Conservation (phyloP, 1,284 basidiomycete genomes). For the Sporisorium reilianum region DNA sequence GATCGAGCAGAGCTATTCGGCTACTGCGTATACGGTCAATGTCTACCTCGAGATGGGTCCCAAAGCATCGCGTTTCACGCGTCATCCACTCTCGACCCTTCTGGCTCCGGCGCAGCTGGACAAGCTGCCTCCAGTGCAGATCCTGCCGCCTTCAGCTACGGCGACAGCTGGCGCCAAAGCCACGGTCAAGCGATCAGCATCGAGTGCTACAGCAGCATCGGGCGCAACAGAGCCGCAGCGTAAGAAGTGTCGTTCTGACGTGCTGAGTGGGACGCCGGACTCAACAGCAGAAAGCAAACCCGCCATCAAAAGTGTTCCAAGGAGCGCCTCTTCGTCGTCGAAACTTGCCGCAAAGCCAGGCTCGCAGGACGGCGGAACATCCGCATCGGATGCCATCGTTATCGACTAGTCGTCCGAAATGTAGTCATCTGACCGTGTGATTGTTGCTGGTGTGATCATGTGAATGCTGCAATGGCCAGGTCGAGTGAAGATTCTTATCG, state of each 20-base stretch:
- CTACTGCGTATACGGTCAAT: conserved; percentile 66
- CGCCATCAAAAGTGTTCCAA: background rate
- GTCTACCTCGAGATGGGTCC: conserved; percentile 50
- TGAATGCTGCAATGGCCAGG: too few species aligned
- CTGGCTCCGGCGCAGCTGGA: conserved; percentile 3
- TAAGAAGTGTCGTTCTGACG: conserved; percentile 11
- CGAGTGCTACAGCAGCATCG: background rate
- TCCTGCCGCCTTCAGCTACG: conserved; percentile 25
- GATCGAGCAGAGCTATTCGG: conserved; percentile 53
- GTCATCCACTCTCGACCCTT: conserved; percentile 23
- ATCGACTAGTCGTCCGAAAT: conserved; percentile 14
- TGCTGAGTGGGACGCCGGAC: background rate
- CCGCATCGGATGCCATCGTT: conserved; percentile 19
- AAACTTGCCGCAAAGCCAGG: background rate
- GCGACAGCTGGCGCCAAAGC: conserved; percentile 2
- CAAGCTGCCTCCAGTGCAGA: conserved; percentile 18
- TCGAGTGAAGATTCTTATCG: background rate
- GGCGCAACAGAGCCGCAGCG: background rate
- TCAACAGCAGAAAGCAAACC: background rate
- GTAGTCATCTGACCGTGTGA: background rate
- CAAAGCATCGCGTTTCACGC: conserved; percentile 26
- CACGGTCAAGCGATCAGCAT: conserved; percentile 12
- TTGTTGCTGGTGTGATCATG: background rate
- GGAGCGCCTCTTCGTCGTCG: background rate
- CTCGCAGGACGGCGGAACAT: conserved; percentile 12